phyloP scores from a whole-genome alignment of 2,329 filamentous ascomycete species.

The Macroventuria anomochaeta region DNA sequence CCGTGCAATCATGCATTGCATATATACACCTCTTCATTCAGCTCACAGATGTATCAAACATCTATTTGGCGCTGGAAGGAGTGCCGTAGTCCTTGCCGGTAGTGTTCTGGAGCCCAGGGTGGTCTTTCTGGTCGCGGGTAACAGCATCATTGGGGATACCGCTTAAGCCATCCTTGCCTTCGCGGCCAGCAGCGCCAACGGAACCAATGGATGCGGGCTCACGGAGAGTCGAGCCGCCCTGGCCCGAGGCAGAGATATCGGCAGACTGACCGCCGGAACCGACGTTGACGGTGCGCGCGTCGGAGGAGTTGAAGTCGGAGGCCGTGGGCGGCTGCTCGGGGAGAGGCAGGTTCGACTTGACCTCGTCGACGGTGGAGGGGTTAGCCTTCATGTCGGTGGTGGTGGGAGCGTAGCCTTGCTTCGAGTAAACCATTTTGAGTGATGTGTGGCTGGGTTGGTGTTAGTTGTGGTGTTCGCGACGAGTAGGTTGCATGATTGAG shows the following conservation, averaged over 20 bases:
- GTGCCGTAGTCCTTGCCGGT: conserved; percentile 26
- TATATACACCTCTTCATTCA: conserved; percentile 1
- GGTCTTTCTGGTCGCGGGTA: conserved; percentile 54
- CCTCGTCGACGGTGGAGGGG: conserved; percentile 67
- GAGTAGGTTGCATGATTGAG: background rate
- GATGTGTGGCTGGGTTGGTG: background rate
- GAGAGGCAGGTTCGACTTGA: conserved; percentile 75
- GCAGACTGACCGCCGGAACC: conserved; percentile 63
- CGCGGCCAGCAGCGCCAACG: conserved; percentile 65
- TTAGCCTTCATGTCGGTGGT: conserved; percentile 38
- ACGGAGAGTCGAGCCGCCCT: conserved; percentile 54
- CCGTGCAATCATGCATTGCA: conserved; percentile 16
- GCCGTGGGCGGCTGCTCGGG: conserved; percentile 77
- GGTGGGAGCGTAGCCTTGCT: conserved; percentile 33
- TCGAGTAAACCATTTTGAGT: conserved; percentile 33
- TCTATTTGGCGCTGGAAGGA: conserved; percentile 7
- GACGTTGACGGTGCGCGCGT: conserved; percentile 72
- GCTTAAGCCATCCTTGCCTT: conserved; percentile 64
- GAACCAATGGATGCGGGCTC: conserved; percentile 55
- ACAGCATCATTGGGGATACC: conserved; percentile 67
- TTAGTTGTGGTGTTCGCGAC: conserved; percentile 10
- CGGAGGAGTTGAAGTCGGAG: conserved; percentile 80
- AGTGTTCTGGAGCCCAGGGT: conserved; percentile 51
- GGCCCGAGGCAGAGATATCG: conserved; percentile 46
- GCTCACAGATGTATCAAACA: background rate